Evolutionary conservation across 345 rosid species (phyloP).

Genomic region (Lepidium africanum): DNA sequence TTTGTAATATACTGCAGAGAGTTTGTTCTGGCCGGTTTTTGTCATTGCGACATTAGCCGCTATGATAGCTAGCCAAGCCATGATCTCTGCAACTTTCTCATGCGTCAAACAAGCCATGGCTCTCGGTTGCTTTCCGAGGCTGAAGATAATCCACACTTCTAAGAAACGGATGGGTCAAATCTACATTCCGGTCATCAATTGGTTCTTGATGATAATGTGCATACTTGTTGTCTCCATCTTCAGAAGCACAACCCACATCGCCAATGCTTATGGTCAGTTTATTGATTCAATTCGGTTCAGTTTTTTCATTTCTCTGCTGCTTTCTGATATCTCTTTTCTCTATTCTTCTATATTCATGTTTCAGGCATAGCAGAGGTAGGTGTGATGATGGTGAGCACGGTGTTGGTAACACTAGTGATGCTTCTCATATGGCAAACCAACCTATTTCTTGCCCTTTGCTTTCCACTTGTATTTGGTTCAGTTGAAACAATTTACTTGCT

Average conservation of each 20-base stretch:
- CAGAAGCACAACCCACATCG: constrained; percentile 81
- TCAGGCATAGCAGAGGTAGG: constrained; percentile 98
- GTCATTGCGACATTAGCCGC: constrained; percentile 82
- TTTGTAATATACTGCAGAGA: constrained; percentile 23
- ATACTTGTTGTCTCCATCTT: constrained; percentile 79
- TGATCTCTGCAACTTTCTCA: constrained; percentile 98
- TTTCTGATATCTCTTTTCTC: background rate
- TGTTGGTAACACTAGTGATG: constrained; percentile 86
- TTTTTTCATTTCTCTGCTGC: background rate
- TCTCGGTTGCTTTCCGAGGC: constrained; percentile 92
- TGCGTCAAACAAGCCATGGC: constrained; percentile 96
- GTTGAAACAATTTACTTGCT: constrained; percentile 73
- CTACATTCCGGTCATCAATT: constrained; percentile 82
- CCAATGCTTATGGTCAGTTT: constrained; percentile 86
- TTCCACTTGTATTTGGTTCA: constrained; percentile 75
- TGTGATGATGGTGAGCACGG: constrained; percentile 88
- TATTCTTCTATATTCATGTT: constrained; percentile 3
- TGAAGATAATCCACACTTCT: constrained; percentile 95
- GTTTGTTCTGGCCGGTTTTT: constrained; percentile 90
- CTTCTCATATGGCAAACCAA: constrained; percentile 93
- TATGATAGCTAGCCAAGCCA: constrained; percentile 98
- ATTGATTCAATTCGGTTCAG: background rate
- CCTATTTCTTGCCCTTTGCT: constrained; percentile 65
- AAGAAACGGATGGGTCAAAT: constrained; percentile 82
- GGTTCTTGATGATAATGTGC: constrained; percentile 93